These are phyloP conservation scores for Calonectria pseudoturangicola DNA, from an alignment of 2,329 filamentous ascomycete species.

Conservation along the genomic window DNA sequence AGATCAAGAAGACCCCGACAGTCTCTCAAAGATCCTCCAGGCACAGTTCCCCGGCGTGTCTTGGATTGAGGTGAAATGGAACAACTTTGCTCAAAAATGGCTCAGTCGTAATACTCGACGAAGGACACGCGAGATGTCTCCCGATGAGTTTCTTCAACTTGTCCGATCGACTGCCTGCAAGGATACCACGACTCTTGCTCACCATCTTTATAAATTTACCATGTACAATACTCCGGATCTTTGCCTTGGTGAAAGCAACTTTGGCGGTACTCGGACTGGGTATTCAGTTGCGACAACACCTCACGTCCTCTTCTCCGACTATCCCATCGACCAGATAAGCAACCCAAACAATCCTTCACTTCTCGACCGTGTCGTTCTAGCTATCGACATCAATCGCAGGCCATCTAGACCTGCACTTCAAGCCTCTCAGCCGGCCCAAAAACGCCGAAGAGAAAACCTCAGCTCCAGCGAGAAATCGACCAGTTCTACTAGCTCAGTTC, in stretches of 20 bases:
- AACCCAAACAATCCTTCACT: background rate
- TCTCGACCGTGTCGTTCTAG: background rate
- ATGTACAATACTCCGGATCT: background rate
- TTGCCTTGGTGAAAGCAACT: background rate
- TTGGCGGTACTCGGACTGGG: background rate
- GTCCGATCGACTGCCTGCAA: slow-evolving; percentile 1
- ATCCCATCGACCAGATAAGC: background rate
- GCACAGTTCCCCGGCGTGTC: background rate
- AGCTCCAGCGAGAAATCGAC: background rate
- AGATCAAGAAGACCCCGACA: background rate
- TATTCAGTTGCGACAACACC: background rate
- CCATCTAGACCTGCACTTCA: background rate
- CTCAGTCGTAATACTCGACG: background rate
- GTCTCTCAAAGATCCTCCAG: background rate
- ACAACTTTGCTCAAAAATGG: background rate
- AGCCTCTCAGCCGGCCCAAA: background rate
- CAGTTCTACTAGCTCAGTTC: background rate
- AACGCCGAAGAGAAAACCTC: background rate
- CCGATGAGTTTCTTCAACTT: background rate
- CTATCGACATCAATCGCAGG: background rate
- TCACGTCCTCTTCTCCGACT: background rate
- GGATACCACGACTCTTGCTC: background rate
- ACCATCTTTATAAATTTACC: background rate
- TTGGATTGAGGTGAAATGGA: background rate
- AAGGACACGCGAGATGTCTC: background rate